These are phyloP conservation scores for Hordeum pubiflorum DNA, from an alignment of 202 grass and related monocot genomes.

Conservation along the genomic window DNA sequence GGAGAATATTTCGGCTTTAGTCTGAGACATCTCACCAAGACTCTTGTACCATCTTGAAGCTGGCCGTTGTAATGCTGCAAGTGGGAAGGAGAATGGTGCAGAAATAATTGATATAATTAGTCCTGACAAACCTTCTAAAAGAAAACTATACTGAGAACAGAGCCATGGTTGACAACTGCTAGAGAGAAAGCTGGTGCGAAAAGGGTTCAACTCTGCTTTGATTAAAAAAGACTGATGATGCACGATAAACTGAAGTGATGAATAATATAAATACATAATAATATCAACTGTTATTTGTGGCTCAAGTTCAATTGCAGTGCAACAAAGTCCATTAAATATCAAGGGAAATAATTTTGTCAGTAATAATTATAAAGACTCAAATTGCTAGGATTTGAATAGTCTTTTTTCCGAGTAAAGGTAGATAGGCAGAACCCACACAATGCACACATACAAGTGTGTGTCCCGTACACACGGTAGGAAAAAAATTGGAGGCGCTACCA, in stretches of 20 bases:
- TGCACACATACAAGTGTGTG: no score
- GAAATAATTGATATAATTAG: slow-evolving; percentile 10
- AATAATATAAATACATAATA: neutral
- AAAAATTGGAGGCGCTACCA: no score
- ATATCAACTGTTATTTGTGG: neutral
- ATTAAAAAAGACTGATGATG: neutral
- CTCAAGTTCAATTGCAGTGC: neutral
- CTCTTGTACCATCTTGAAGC: slow-evolving; percentile 72
- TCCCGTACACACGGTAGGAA: no score
- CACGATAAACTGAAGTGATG: neutral
- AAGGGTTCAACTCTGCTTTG: neutral
- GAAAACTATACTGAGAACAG: neutral
- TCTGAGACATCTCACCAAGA: slow-evolving; percentile 56
- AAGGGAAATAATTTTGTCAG: neutral
- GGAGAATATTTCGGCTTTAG: slow-evolving; percentile 68
- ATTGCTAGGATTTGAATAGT: neutral
- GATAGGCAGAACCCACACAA: no score
- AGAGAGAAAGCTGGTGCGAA: neutral
- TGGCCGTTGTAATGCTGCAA: slow-evolving; percentile 61
- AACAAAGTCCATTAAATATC: neutral
- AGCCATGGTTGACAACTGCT: neutral
- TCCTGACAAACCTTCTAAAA: neutral
- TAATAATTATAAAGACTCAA: neutral
- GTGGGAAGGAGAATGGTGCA: neutral
- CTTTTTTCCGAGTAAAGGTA: no score